Evolutionary conservation across 345 rosid genomes (phyloP), one percentile per base, ranked within the genome.

Genomic region (Corchorus capsularis): DNA sequence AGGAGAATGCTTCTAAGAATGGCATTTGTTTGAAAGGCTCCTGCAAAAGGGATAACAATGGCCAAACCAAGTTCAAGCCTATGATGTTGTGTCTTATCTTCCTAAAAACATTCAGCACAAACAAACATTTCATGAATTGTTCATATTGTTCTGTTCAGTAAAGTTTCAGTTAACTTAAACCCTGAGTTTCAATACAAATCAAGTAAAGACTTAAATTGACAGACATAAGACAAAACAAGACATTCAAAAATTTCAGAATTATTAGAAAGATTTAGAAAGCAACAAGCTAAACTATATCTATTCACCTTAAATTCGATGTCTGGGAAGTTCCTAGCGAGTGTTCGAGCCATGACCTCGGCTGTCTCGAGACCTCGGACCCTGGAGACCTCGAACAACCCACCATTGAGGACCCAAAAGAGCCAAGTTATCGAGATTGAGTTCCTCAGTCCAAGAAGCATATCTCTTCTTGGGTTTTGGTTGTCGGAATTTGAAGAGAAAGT

Each of bases 311-410:
- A n/a, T n/a, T n/a, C n/a, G n/a, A n/a, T n/a, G n/a, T n/a, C n/a
- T n/a, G n/a, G n/a, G n/a, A 82, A 88, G 43, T 82, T 82, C 74
- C 86, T 82, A 71, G 86, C 87, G 0, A 95, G 82, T 70, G 78
- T 77, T 14, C 90, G 87, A 76, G 94, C 53, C n/a, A 93, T 74
- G 15, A 87, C 19, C 55, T 87, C 88, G 17, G 97, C 88, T n/a
- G n/a, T n/a, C n/a, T n/a, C n/a, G n/a, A n/a, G n/a, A n/a, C n/a
- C n/a, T n/a, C n/a, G n/a, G n/a, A 84, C 61, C 55, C 95, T 84
- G 64, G 90, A 75, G 50, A 87, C 93, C 93, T 75, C 92, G 84
- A 41, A 93, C 84, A 14, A 83, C 84, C 94, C 94, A 95, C 99
- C 99, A 95, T 41, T 85, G 94, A 91, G n/a, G n/a, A 70, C 98